Evolutionary conservation across 2,329 filamentous ascomycete species (phyloP), one percentile per base, ranked within the genome.

Genomic region (Talaromyces amestolkiae): DNA sequence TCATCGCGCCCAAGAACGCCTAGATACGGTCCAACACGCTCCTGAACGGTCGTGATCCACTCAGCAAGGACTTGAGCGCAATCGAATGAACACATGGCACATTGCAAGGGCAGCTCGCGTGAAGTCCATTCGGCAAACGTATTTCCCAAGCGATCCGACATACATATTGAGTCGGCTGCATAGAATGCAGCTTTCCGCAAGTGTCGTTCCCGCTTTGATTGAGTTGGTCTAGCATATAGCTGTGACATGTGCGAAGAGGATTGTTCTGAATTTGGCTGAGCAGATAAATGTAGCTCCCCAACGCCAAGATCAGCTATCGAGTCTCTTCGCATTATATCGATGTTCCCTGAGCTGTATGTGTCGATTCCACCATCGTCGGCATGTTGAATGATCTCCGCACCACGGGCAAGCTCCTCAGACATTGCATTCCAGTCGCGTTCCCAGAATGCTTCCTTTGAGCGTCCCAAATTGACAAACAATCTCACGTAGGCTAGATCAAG

Each of bases 111-210:
- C 13, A 98, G 83, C 74, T 97, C 93, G 53, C 92, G 86, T 62
- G 91, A 93, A 1, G 89, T 90, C 67, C 91, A 89, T 68, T 97
- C 93, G 8, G 91, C 89, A 78, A 94, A 95, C 0, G 91, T 92
- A 33, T 94, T 87, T 0, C 92, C 92, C 13, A 95, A 85, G 74
- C 91, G 93, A 75, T 96, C 91, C 1, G 92, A 90, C 87, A 95
- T 95, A 33, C 89, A 87, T 9, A 99, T 85, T 0, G 93, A 96
- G 76, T 97, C 93, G 1, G 92, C 93, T 1, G 95, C 95, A 73
- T 96, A 97, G 74, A 93, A 96, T 0, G 94, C 95, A n/a, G 95
- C 95, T 76, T 94, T 96, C 51, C 94, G 89, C 22, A 98, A 83
- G 72, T 96, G 92, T 69, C 89, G 90, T 78, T 99, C 94, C 2